Conservation (phyloP, 768 basidiomycete genomes). For the Dioszegia crocea region DNA sequence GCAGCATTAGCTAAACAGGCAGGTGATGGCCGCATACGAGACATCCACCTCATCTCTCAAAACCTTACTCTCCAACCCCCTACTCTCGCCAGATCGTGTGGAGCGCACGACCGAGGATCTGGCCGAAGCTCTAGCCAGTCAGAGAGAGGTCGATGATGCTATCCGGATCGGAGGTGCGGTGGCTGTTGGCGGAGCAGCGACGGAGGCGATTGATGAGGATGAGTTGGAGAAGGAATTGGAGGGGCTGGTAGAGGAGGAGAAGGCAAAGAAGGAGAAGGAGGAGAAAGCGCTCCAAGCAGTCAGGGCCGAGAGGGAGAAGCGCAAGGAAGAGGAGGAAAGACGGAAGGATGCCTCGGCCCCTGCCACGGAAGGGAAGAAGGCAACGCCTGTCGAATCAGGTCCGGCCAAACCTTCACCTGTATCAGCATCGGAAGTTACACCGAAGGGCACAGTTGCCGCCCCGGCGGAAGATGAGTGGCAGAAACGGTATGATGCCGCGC, state of each 20-base stretch:
- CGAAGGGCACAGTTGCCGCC: too few species aligned
- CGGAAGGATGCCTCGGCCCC: background rate
- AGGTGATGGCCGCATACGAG: slow-evolving; percentile 85
- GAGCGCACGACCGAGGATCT: slow-evolving; percentile 84
- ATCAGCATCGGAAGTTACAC: too few species aligned
- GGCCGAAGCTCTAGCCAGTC: slow-evolving; percentile 74
- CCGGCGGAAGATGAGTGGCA: slow-evolving; percentile 15
- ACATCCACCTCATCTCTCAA: slow-evolving; percentile 73
- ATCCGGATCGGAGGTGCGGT: slow-evolving; percentile 66
- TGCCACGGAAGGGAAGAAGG: too few species aligned
- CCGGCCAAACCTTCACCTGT: too few species aligned
- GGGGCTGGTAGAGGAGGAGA: slow-evolving; percentile 53
- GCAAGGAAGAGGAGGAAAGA: background rate
- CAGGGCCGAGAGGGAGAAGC: slow-evolving; percentile 2
- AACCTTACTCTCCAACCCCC: slow-evolving; percentile 72
- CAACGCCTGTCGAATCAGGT: too few species aligned
- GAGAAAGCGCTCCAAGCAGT: slow-evolving; percentile 11
- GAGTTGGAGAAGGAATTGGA: slow-evolving; percentile 66
- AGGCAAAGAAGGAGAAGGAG: slow-evolving; percentile 9
- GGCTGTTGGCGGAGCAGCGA: slow-evolving; percentile 51
- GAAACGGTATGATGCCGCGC: slow-evolving; percentile 26
- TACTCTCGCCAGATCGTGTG: slow-evolving; percentile 69
- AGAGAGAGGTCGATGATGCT: slow-evolving; percentile 74
- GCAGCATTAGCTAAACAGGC: background rate
- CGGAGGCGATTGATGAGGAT: slow-evolving; percentile 53